These are phyloP conservation scores for Trichoderma sp. DNA, from an alignment of 2,329 filamentous ascomycete genomes.

Conservation along the genomic window DNA sequence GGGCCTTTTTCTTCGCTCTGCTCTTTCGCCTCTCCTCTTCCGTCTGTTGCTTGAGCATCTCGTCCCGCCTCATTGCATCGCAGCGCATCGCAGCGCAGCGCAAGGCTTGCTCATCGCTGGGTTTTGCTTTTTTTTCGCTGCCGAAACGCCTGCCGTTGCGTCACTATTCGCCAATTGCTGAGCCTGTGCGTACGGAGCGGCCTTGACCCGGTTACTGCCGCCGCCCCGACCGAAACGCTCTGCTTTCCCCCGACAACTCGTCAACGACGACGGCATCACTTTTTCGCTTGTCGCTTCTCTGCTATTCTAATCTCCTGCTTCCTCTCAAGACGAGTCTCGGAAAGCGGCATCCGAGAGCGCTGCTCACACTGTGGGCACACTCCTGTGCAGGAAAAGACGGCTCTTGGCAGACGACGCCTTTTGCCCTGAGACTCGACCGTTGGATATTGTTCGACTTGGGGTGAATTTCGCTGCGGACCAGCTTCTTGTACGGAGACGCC, in stretches of 20 bases:
- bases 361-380: constrained; percentile 1
- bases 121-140: neutral
- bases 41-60: neutral
- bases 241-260: neutral
- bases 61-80: neutral
- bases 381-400: neutral
- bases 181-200: neutral
- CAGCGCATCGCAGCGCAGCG: neutral
- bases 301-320: neutral
- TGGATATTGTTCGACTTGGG: neutral
- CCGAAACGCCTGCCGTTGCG: constrained; percentile 2
- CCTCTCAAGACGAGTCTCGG: neutral
- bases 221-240: neutral
- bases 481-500: neutral
- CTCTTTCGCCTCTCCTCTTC: neutral
- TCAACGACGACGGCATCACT: neutral
- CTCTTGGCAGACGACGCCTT: neutral
- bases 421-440: neutral
- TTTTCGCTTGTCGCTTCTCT: neutral
- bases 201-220: constrained; percentile 6
- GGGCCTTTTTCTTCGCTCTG: constrained; percentile 7
- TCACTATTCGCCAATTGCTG: constrained; percentile 19
- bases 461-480: neutral
- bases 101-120: neutral
- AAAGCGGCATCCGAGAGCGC: neutral